These are phyloP conservation scores for Amphichorda felina DNA, from an alignment of 2,329 filamentous ascomycete species.

Conservation along the genomic window DNA sequence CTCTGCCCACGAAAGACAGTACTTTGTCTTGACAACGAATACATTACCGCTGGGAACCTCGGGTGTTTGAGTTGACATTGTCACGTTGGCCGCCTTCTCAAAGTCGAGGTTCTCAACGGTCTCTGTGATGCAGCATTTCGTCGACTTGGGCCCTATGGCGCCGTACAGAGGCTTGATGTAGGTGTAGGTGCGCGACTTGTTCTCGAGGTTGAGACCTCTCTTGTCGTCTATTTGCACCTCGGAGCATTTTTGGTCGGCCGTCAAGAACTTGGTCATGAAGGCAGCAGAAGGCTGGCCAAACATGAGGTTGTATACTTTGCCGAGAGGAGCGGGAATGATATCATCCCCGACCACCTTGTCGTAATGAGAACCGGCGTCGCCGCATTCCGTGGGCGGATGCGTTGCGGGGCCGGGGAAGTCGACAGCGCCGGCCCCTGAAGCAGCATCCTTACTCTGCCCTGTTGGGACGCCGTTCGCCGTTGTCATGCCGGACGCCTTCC, in stretches of 20 bases:
- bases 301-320: slow-evolving; percentile 79
- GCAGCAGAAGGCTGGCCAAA: slow-evolving; percentile 70
- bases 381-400: slow-evolving; percentile 78
- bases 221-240: slow-evolving; percentile 85
- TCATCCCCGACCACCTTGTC: slow-evolving; percentile 81
- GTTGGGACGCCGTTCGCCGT: slow-evolving; percentile 25
- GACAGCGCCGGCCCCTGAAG: slow-evolving; percentile 22
- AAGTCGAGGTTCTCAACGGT: slow-evolving; percentile 75
- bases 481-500: slow-evolving; percentile 56
- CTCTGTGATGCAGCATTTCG: slow-evolving; percentile 84
- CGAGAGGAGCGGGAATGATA: slow-evolving; percentile 72
- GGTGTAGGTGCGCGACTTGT: slow-evolving; percentile 61
- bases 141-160: slow-evolving; percentile 83
- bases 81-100: slow-evolving; percentile 77
- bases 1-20: slow-evolving; percentile 87
- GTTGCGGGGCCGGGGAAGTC: slow-evolving; percentile 80
- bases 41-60: slow-evolving; percentile 92
- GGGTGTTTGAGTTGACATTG: slow-evolving; percentile 74
- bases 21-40: slow-evolving; percentile 86
- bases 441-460: slow-evolving; percentile 1
- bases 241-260: slow-evolving; percentile 75
- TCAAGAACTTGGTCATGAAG: slow-evolving; percentile 81
- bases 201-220: slow-evolving; percentile 63
- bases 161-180: slow-evolving; percentile 87
- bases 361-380: slow-evolving; percentile 67